A percentile compares a stretch with the other conserved stretches of the same genome.
These are phyloP conservation scores for Heracleum sosnowskyi DNA, from an alignment of 129 eudicot genomes.

Conservation along the genomic window DNA sequence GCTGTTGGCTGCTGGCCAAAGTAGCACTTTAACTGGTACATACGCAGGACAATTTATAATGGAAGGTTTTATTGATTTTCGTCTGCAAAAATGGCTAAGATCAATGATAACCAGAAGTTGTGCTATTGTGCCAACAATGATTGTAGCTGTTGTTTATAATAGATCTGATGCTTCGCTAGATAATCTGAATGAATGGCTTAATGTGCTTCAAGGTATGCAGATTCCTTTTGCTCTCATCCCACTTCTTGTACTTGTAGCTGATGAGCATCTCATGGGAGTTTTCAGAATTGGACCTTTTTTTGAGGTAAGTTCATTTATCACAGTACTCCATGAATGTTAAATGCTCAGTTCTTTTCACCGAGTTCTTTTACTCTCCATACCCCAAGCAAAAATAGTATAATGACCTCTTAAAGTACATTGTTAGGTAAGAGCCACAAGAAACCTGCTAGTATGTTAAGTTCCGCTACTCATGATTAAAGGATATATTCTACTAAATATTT, in stretches of 20 bases:
- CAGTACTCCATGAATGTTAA: neutral
- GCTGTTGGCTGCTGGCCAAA: conserved; percentile 69
- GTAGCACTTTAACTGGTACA: conserved; percentile 77
- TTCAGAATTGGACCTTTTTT: conserved; percentile 45
- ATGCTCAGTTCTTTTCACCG: neutral
- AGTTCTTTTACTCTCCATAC: neutral
- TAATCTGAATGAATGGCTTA: conserved; percentile 68
- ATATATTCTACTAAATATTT: neutral
- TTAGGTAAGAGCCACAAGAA: neutral
- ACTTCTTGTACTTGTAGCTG: conserved; percentile 52
- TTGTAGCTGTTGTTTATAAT: conserved; percentile 50
- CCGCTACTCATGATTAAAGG: neutral
- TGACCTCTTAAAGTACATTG: neutral
- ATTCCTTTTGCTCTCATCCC: conserved; percentile 78
- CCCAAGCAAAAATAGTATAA: neutral
- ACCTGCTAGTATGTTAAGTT: neutral
- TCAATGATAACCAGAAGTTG: conserved; percentile 57
- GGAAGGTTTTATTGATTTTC: conserved; percentile 66
- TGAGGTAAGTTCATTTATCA: conserved; percentile 35
- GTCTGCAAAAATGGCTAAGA: conserved; percentile 62
- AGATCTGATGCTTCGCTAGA: conserved; percentile 51
- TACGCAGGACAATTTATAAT: conserved; percentile 73
- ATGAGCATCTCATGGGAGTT: conserved; percentile 56
- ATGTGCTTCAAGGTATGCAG: conserved; percentile 70
- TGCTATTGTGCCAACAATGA: conserved; percentile 66